Evolutionary conservation across 305 asterid species (phyloP), one percentile per base, ranked within the genome.

Genomic region (Caryopteris hybrid): DNA sequence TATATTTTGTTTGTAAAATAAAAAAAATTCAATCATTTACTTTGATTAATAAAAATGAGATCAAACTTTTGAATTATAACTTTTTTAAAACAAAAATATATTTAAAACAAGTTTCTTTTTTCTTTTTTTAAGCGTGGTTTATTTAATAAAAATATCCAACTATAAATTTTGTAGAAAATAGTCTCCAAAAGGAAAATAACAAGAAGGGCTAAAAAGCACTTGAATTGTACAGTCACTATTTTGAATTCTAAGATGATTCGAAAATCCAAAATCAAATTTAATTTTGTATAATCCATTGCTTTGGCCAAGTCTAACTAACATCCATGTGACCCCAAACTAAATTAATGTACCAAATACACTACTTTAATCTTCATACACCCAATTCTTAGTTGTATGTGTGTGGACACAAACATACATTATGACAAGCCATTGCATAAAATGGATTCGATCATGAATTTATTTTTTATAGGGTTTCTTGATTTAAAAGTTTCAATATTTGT

Each of bases 301-400:
- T 31, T n/a, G 41, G 21, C 33, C 2, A 18, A 51, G 55, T 38
- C 27, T 39, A 61, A 48, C 62, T 29, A 31, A 20, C 57, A 20
- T 29, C 64, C 70, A 71, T 71, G 76, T 62, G 76, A 62, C 43
- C 59, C 8, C 17, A 29, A 48, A 59, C 18, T 48, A 46, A 48
- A 71, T 41, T 51, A 46, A 46, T 20, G 25, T 10, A 52, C 12
- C 18, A 6, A 9, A 10, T 59, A 20, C 16, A 9, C 3, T 41
- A 42, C 6, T 25, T n/a, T 58, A 58, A 10, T 61, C 39, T 14
- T 38, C 21, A 2, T 17, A 3, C 50, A 3, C 6, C 34, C 4
- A 22, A 41, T 61, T 9, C 39, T n/a, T 14, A 39, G 51, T 21
- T 25, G 25, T 41, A 31, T 20, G 21, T 21, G 13, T 60, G 21